phyloP scores from a whole-genome alignment of 2,329 filamentous ascomycete genomes.

The Zelopaecilomyces penicillatus region DNA sequence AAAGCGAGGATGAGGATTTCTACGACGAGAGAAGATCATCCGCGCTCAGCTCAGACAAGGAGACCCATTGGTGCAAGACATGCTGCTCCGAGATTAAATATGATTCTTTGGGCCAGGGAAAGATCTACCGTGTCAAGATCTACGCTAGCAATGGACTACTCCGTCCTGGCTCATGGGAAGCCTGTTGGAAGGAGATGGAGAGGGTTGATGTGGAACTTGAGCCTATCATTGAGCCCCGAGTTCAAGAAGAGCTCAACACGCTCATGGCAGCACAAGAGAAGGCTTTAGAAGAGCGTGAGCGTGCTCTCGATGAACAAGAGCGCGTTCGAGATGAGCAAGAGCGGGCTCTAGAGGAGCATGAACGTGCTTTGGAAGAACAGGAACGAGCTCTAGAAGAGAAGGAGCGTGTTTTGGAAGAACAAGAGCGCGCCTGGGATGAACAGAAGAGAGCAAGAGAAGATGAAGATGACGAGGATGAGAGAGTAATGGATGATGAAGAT shows the following conservation, averaged over 20 bases:
- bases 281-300: constrained; percentile 18
- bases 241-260: constrained; percentile 53
- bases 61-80: constrained; percentile 48
- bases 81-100: constrained; percentile 48
- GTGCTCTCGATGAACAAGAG: background rate
- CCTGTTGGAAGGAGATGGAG: constrained; percentile 97
- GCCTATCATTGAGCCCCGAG: constrained; percentile 54
- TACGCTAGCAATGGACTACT: constrained; percentile 94
- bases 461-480: no score
- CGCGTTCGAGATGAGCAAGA: background rate
- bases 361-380: no score
- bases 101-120: constrained; percentile 43
- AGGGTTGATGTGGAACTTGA: constrained; percentile 91
- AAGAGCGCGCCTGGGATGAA: no score
- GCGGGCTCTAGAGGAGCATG: no score
- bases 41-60: constrained; percentile 15
- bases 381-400: no score
- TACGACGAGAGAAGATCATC: constrained; percentile 21
- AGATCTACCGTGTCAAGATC: constrained; percentile 71
- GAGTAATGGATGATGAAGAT: no score
- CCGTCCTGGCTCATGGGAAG: constrained; percentile 83
- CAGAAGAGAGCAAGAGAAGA: no score
- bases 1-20: constrained; percentile 39
- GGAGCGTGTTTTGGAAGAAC: no score
- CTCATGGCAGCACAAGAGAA: constrained; percentile 40